phyloP scores from a whole-genome alignment of 495 filamentous ascomycete species.

The Podospora tetraspora region DNA sequence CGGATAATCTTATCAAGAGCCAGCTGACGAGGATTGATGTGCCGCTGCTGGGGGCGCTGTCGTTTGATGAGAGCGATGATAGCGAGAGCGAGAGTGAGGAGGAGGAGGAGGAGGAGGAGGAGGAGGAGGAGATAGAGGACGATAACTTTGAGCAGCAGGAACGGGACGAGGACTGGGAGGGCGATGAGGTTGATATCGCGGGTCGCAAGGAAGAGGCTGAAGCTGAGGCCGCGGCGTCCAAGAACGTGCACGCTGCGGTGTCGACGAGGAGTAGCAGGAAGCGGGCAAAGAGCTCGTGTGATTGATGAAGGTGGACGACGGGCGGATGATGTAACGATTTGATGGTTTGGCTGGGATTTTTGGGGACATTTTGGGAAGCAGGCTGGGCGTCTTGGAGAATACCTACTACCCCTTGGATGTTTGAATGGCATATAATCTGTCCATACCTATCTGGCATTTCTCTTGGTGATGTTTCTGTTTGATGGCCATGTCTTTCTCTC shows the following conservation, averaged over 20 bases:
- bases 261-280: slow-evolving; percentile 20
- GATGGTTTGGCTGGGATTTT: not conserved
- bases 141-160: slow-evolving; percentile 8
- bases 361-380: not conserved
- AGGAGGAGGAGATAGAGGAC: slow-evolving; percentile 19
- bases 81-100: slow-evolving; percentile 28
- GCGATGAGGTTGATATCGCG: slow-evolving; percentile 15
- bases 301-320: slow-evolving; percentile 15
- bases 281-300: slow-evolving; percentile 12
- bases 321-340: not conserved
- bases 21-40: slow-evolving; percentile 32
- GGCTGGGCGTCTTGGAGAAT: not conserved
- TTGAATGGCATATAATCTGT: not conserved
- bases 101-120: slow-evolving; percentile 25
- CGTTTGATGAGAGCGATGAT: slow-evolving; percentile 34
- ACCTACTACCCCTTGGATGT: not conserved
- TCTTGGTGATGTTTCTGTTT: not conserved
- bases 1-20: slow-evolving; percentile 34
- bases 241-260: slow-evolving; percentile 22
- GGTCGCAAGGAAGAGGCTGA: not conserved
- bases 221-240: slow-evolving; percentile 3
- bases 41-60: slow-evolving; percentile 29
- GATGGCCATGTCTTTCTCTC: not conserved
- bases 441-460: not conserved
- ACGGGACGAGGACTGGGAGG: slow-evolving; percentile 21